A percentile compares a stretch with the other conserved stretches of the same genome.
phyloP scores from a whole-genome alignment of 2,329 filamentous ascomycete genomes.

The Diaporthe ampelina region DNA sequence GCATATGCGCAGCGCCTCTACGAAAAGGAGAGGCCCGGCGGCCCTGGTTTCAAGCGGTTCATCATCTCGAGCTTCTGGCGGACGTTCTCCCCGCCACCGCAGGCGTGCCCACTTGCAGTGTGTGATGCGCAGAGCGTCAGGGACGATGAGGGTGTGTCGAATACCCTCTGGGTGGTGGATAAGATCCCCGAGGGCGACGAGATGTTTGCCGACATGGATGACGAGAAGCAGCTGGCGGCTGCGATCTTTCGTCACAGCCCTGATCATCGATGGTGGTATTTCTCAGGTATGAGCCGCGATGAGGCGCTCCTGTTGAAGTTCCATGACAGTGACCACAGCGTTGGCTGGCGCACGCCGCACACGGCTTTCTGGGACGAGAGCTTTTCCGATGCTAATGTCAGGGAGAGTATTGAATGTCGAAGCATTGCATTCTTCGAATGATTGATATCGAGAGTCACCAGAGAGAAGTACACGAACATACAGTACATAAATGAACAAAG shows the following conservation, averaged over 20 bases:
- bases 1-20: constrained; percentile 35
- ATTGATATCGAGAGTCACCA: not conserved
- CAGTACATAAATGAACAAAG: not conserved
- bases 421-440: constrained; percentile 5
- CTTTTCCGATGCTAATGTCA: constrained; percentile 34
- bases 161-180: constrained; percentile 38
- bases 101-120: constrained; percentile 40
- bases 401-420: constrained; percentile 42
- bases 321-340: constrained; percentile 38
- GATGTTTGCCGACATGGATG: constrained; percentile 46
- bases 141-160: constrained; percentile 34
- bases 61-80: constrained; percentile 42
- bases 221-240: constrained; percentile 40
- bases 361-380: constrained; percentile 42
- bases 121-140: constrained; percentile 39
- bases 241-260: constrained; percentile 40
- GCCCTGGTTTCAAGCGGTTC: constrained; percentile 41
- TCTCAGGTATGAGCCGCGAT: not conserved
- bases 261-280: constrained; percentile 20
- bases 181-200: constrained; percentile 45
- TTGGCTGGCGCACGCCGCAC: constrained; percentile 41
- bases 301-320: constrained; percentile 37
- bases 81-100: constrained; percentile 39
- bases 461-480: not conserved
- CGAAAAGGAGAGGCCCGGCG: constrained; percentile 19